phyloP scores from a whole-genome alignment of 305 asterid genomes.

The Plantago coronopus region DNA sequence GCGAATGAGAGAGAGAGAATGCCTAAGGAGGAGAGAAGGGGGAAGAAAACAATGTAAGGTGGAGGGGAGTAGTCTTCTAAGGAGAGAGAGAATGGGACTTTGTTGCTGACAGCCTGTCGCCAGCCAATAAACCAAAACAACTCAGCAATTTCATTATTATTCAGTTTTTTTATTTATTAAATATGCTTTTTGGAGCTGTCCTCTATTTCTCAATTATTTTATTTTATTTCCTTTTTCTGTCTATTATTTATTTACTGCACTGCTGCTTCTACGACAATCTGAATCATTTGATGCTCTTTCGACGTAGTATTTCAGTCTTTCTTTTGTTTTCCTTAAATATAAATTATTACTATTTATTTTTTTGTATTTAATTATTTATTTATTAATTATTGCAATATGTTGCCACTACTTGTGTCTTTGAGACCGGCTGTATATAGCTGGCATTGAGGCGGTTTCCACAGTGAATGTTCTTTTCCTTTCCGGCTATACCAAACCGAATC shows the following conservation, averaged over 20 bases:
- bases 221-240: too few species aligned
- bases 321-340: too few species aligned
- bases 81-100: constrained; percentile 44
- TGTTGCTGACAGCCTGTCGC: constrained; percentile 87
- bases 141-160: background rate
- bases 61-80: constrained; percentile 37
- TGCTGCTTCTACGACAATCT: too few species aligned
- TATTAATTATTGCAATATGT: background rate
- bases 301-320: too few species aligned
- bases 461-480: constrained; percentile 28
- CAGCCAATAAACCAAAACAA: constrained; percentile 61
- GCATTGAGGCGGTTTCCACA: constrained; percentile 27
- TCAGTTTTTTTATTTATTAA: background rate
- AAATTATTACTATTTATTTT: too few species aligned
- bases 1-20: constrained; percentile 22
- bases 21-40: constrained; percentile 20
- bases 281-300: too few species aligned
- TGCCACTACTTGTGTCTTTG: background rate
- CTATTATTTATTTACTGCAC: too few species aligned
- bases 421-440: constrained; percentile 55
- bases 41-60: constrained; percentile 34
- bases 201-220: too few species aligned
- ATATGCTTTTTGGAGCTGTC: background rate
- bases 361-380: background rate
- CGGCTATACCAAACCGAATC: too few species aligned